These are phyloP conservation scores for Populus simonii DNA, from an alignment of 345 rosid genomes.

Conservation along the genomic window DNA sequence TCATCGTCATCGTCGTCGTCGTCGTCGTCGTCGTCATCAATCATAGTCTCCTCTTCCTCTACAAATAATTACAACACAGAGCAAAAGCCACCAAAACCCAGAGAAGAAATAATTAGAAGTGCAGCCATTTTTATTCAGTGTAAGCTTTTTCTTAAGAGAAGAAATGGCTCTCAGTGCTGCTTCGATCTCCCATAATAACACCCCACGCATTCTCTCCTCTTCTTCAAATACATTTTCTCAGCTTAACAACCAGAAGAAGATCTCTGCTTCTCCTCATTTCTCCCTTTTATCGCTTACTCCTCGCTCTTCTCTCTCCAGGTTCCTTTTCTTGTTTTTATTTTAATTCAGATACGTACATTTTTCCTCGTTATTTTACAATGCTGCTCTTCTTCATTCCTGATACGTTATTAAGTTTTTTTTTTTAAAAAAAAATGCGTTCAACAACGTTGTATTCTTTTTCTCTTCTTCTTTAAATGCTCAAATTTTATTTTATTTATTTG, in stretches of 20 bases:
- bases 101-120: background rate
- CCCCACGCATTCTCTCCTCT: constrained; percentile 16
- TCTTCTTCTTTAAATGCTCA: no score
- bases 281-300: constrained; percentile 1
- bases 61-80: background rate
- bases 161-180: constrained; percentile 34
- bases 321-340: background rate
- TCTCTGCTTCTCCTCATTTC: constrained; percentile 22
- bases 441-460: no score
- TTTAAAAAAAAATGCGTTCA: no score
- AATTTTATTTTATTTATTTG: no score
- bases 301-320: background rate
- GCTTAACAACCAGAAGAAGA: constrained; percentile 6
- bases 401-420: background rate
- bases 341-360: background rate
- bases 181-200: constrained; percentile 17
- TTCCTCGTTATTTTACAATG: no score
- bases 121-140: background rate
- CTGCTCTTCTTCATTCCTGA: no score
- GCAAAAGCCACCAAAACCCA: background rate
- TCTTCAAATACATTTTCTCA: background rate
- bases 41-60: background rate
- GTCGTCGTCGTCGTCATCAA: background rate
- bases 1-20: background rate
- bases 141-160: background rate